Percentiles rank a stretch among this genome's conserved stretches.
phyloP scores from a whole-genome alignment of 805 yeast genomes.

The Starmerella bombi region DNA sequence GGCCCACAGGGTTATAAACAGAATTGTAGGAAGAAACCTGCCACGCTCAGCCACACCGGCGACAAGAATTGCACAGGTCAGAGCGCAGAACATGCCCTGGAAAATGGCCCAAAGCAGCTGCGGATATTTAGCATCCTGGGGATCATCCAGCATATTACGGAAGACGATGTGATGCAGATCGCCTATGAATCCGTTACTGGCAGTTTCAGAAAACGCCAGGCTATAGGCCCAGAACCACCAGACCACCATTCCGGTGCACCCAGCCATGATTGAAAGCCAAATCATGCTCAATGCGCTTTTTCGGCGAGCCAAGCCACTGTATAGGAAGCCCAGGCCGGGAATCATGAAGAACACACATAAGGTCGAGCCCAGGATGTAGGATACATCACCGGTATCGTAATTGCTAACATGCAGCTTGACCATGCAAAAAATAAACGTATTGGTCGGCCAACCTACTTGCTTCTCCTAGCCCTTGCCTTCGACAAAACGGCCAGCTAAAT shows the following conservation, averaged over 20 bases:
- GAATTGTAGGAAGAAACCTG: slow-evolving; percentile 67
- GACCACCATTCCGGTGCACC: slow-evolving; percentile 63
- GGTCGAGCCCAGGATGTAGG: slow-evolving; percentile 28
- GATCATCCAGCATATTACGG: slow-evolving; percentile 47
- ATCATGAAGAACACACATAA: slow-evolving; percentile 74
- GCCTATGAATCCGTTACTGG: slow-evolving; percentile 78
- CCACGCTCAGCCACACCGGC: slow-evolving; percentile 95
- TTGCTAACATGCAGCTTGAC: slow-evolving; percentile 13
- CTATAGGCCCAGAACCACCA: slow-evolving; percentile 99
- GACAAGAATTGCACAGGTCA: slow-evolving; percentile 80
- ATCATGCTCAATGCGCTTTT: slow-evolving; percentile 80
- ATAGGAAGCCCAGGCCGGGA: slow-evolving; percentile 85
- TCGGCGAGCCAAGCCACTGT: slow-evolving; percentile 81
- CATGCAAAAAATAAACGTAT: slow-evolving; percentile 4
- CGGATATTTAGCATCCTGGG: slow-evolving; percentile 43
- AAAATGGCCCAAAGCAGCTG: slow-evolving; percentile 73
- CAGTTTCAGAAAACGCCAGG: slow-evolving; percentile 67
- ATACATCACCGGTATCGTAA: slow-evolving; percentile 31
- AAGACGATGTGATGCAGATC: slow-evolving; percentile 73
- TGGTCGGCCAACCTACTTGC: no score
- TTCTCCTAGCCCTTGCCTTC: no score
- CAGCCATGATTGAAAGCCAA: slow-evolving; percentile 64
- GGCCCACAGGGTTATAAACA: slow-evolving; percentile 76
- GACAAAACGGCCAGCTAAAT: no score
- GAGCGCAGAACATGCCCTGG: slow-evolving; percentile 83